Percentiles rank a stretch among this genome's conserved stretches.
Conservation (phyloP, 768 basidiomycete genomes). For the Lentinula sp. region DNA sequence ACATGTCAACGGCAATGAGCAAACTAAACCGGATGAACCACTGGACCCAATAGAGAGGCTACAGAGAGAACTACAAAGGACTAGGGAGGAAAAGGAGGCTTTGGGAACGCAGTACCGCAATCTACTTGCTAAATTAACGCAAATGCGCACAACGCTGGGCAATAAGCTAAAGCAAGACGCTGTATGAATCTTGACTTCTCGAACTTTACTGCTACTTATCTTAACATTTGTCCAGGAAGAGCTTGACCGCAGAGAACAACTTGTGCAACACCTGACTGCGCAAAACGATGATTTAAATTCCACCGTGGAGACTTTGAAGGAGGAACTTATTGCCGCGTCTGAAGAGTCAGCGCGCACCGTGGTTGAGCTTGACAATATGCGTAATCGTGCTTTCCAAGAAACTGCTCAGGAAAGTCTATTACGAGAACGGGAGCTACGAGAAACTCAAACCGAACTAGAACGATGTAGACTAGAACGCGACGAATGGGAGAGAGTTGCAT, state of each 20-base stretch:
- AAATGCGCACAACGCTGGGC: slow-evolving; percentile 89
- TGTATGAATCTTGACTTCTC: slow-evolving; percentile 39
- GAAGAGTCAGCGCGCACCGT: slow-evolving; percentile 69
- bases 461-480: slow-evolving; percentile 75
- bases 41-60: slow-evolving; percentile 53
- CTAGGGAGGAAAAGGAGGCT: slow-evolving; percentile 83
- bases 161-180: slow-evolving; percentile 96
- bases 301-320: slow-evolving; percentile 74
- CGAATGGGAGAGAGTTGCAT: slow-evolving; percentile 44
- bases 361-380: slow-evolving; percentile 62
- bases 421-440: slow-evolving; percentile 77
- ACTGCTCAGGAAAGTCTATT: slow-evolving; percentile 61
- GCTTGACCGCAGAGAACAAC: slow-evolving; percentile 87
- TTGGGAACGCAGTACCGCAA: slow-evolving; percentile 80
- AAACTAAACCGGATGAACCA: slow-evolving; percentile 27
- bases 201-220: slow-evolving; percentile 5
- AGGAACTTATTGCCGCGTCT: slow-evolving; percentile 72
- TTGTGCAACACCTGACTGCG: slow-evolving; percentile 69
- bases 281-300: slow-evolving; percentile 69
- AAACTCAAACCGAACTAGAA: slow-evolving; percentile 83
- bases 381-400: slow-evolving; percentile 58
- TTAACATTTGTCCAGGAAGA: slow-evolving; percentile 69
- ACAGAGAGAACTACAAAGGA: slow-evolving; percentile 68
- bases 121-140: slow-evolving; percentile 81
- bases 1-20: slow-evolving; percentile 28